These are phyloP conservation scores for Nicotiana tomentosiformis DNA, from an alignment of 257 asterid species.

Conservation along the genomic window DNA sequence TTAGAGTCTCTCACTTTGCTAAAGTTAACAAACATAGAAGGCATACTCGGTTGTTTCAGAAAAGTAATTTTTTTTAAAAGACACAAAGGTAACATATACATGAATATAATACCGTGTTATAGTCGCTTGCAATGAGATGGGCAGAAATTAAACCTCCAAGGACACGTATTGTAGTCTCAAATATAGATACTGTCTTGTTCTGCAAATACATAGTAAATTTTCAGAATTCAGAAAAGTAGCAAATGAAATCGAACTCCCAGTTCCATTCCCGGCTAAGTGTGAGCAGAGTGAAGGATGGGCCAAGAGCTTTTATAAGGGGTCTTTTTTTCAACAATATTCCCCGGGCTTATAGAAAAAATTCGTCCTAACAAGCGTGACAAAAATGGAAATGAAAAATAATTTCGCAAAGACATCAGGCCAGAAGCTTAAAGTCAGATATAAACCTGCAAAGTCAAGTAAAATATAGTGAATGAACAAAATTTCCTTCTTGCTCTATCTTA, in stretches of 20 bases:
- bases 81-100: background rate
- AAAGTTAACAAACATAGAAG: slow-evolving; percentile 1
- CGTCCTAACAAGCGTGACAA: background rate
- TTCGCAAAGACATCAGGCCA: background rate
- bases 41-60: background rate
- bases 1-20: background rate
- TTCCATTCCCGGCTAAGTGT: too few relatives aligned
- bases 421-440: background rate
- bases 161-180: slow-evolving; percentile 93
- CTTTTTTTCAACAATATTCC: too few relatives aligned
- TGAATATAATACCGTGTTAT: slow-evolving; percentile 65
- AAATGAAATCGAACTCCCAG: too few relatives aligned
- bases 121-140: slow-evolving; percentile 94
- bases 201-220: slow-evolving; percentile 36
- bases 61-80: background rate
- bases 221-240: background rate
- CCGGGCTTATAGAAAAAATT: background rate
- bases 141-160: slow-evolving; percentile 99
- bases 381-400: background rate
- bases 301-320: too few relatives aligned
- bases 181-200: slow-evolving; percentile 96
- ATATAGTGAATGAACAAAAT: background rate
- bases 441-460: background rate
- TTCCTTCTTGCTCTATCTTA: background rate
- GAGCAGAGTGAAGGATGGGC: too few relatives aligned